These are phyloP conservation scores for Plenodomus biglobosus DNA, from an alignment of 2,329 filamentous ascomycete species.

Conservation along the genomic window DNA sequence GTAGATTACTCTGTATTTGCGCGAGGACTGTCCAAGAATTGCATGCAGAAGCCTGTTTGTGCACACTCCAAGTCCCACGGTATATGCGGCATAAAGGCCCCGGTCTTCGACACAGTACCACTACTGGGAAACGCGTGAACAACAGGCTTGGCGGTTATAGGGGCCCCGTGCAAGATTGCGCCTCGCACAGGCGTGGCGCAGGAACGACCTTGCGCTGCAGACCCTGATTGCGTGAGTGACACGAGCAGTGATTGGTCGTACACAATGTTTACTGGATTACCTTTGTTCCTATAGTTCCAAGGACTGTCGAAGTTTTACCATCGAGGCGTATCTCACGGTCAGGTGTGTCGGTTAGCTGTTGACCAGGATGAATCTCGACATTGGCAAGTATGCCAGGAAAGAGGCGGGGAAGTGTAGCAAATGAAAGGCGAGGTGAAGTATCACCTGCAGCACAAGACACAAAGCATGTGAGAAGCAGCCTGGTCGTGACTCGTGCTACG, in stretches of 20 bases:
- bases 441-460: background rate
- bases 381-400: background rate
- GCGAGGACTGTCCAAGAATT: background rate
- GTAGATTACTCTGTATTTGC: background rate
- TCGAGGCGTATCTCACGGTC: background rate
- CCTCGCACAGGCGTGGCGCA: conserved; percentile 1
- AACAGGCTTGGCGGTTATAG: conserved; percentile 1
- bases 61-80: conserved; percentile 2
- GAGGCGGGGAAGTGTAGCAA: background rate
- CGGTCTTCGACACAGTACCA: conserved; percentile 5
- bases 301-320: no score
- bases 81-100: conserved; percentile 7
- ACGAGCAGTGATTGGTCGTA: background rate
- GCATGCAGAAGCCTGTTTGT: conserved; percentile 8
- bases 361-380: background rate
- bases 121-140: background rate
- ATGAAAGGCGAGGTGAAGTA: background rate
- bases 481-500: background rate
- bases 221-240: background rate
- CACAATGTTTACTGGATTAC: no score
- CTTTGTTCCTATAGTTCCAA: no score
- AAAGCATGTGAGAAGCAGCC: background rate
- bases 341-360: background rate
- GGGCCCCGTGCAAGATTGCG: conserved; percentile 8
- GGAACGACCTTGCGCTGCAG: background rate